Evolutionary conservation across 75 land plant species (phyloP).

Genomic region (Selaginella tamariscina): DNA sequence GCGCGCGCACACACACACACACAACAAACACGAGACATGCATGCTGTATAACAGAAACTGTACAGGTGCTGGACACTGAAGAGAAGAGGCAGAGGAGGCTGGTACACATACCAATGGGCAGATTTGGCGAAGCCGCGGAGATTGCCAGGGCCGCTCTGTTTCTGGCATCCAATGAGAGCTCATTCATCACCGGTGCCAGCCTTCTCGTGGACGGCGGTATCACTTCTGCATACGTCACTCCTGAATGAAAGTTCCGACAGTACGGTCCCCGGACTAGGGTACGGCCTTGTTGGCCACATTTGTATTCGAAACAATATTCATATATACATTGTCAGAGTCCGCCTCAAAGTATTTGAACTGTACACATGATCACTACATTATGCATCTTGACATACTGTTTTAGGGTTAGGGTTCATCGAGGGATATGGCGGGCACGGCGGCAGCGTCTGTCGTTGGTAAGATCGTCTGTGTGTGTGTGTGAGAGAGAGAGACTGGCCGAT

Average conservation of each 20-base stretch:
- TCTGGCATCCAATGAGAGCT: constrained; percentile 32
- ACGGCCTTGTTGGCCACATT: neutral
- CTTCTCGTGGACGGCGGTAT: constrained; percentile 34
- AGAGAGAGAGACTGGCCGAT: no score
- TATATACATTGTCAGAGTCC: no score
- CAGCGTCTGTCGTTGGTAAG: neutral
- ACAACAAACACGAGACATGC: no score
- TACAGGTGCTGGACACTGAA: constrained; percentile 24
- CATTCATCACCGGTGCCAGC: constrained; percentile 36
- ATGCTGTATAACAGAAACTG: neutral
- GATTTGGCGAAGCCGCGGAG: constrained; percentile 33
- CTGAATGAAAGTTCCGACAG: constrained; percentile 15
- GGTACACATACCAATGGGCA: constrained; percentile 35
- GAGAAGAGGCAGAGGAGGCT: constrained; percentile 28
- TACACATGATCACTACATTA: no score
- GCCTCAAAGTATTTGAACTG: no score
- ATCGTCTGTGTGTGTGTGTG: neutral
- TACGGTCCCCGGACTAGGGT: neutral
- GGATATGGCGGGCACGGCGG: neutral
- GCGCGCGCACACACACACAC: no score
- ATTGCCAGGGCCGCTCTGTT: constrained; percentile 34
- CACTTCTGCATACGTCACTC: constrained; percentile 34
- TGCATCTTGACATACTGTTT: no score
- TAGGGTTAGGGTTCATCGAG: neutral
- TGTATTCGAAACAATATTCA: neutral